A percentile compares a stretch with the other conserved stretches of the same genome.
Evolutionary conservation across 2,329 filamentous ascomycete genomes (phyloP).

Genomic region (Taxawa tesnikishii): DNA sequence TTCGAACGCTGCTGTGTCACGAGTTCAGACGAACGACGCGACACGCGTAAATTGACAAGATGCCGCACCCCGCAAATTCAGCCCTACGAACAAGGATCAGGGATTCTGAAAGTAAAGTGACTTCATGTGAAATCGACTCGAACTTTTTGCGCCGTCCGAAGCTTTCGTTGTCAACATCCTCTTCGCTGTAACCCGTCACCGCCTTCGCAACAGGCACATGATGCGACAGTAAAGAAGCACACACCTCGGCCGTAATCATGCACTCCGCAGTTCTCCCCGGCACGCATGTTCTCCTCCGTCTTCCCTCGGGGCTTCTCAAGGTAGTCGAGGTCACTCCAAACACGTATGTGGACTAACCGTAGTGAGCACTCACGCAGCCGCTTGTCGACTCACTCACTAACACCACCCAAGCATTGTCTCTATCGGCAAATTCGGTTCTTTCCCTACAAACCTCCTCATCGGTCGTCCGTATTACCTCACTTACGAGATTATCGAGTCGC

Average conservation of each 20-base stretch:
- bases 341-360: constrained; percentile 41
- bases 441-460: constrained; percentile 78
- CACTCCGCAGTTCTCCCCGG: constrained; percentile 37
- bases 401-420: constrained; percentile 42
- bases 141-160: no score
- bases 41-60: no score
- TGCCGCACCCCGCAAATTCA: background rate
- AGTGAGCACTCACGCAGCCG: constrained; percentile 10
- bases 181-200: no score
- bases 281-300: constrained; percentile 40
- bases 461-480: constrained; percentile 87
- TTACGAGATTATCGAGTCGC: constrained; percentile 72
- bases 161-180: no score
- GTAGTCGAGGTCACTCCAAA: constrained; percentile 49
- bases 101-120: no score
- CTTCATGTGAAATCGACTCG: no score
- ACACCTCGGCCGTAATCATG: no score
- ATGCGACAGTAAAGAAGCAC: no score
- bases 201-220: no score
- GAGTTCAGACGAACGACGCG: background rate
- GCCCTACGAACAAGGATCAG: no score
- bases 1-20: constrained; percentile 1
- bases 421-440: constrained; percentile 84
- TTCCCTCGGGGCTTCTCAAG: constrained; percentile 46
- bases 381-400: constrained; percentile 8